Base-by-base conservation (phyloP, 495 filamentous ascomycete species). In the Podospora pseudocomata region DNA sequence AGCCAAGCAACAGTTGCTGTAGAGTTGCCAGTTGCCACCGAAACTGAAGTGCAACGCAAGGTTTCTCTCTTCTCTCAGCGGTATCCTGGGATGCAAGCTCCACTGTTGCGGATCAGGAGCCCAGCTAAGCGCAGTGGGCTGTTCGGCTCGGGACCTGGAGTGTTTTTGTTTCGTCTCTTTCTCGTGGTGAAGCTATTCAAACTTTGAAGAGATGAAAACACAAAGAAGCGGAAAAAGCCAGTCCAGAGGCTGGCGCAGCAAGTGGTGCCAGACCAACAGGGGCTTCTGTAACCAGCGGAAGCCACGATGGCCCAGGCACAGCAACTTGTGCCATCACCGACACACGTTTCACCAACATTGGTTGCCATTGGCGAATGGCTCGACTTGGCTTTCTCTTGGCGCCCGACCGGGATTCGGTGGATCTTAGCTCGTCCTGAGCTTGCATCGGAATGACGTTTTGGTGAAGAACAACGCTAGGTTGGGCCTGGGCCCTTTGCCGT, bases 291-390 rank as follows among this genome's bases (percentile, higher is more conserved):
- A 44, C 60, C 62, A 65, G 27, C 39, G 39, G 66, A 39, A 44
- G 44, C 61, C 57, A 67, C 32, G 27, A 32, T n/a, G 20, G 20
- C n/a, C 23, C 67, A 26, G 39, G 30, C 39, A 32, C 44, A 39
- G 44, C 32, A 39, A 53, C 18, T 6, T 44, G 54, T 39, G 63
- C 63, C 34, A 34, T 65, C 27, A 44, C 5, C 64, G 58, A 69
- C 60, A 66, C 72, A 76, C 74, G 75, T 76, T 74, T 65, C 68
- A 55, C 55, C 56, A 67, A 18, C 32, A 19, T 18, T 26, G 11
- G 61, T 63, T 71, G 62, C 73, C 67, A 76, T 76, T 76, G 75
- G 73, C 75, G 69, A 73, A 75, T 75, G 23, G 54, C 34, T 49
- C 19, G 67, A 60, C 55, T 58, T 58, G 2, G 55, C 55, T 19